Conservation (phyloP, 192 early-diverging fungal genomes). For the Umbelopsis ramanniana region DNA sequence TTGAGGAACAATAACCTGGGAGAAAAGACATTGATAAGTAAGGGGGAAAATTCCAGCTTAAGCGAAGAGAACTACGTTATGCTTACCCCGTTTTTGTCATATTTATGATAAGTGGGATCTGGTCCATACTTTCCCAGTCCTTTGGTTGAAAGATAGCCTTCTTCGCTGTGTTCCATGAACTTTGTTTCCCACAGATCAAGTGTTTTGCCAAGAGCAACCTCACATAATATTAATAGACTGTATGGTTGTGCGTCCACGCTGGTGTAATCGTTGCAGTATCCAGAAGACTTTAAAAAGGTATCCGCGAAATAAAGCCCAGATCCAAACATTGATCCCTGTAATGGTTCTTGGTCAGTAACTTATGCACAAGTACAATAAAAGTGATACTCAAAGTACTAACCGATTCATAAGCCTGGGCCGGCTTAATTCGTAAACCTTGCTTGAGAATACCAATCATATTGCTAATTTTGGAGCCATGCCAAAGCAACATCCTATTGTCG, state of each 20-base stretch:
- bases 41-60: too few relatives aligned
- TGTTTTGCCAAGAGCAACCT: constrained; percentile 75
- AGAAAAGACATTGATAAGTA: background rate
- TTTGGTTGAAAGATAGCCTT: constrained; percentile 63
- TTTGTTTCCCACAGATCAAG: constrained; percentile 47
- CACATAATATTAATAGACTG: constrained; percentile 74
- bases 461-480: constrained; percentile 79
- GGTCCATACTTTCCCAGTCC: constrained; percentile 65
- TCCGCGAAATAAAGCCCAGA: constrained; percentile 88
- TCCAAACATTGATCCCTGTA: constrained; percentile 74
- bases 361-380: background rate
- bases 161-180: constrained; percentile 42
- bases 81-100: constrained; percentile 34
- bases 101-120: constrained; percentile 45
- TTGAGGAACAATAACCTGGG: constrained; percentile 28
- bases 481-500: constrained; percentile 72
- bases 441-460: constrained; percentile 62
- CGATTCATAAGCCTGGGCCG: constrained; percentile 20
- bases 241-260: constrained; percentile 39
- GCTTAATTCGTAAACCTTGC: constrained; percentile 38
- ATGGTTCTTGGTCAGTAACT: background rate
- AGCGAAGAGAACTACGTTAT: background rate
- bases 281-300: constrained; percentile 74
- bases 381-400: constrained; percentile 26
- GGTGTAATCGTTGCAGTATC: constrained; percentile 61